Conservation (phyloP, 2,329 filamentous ascomycete genomes). For the Neofusicoccum sp. region DNA sequence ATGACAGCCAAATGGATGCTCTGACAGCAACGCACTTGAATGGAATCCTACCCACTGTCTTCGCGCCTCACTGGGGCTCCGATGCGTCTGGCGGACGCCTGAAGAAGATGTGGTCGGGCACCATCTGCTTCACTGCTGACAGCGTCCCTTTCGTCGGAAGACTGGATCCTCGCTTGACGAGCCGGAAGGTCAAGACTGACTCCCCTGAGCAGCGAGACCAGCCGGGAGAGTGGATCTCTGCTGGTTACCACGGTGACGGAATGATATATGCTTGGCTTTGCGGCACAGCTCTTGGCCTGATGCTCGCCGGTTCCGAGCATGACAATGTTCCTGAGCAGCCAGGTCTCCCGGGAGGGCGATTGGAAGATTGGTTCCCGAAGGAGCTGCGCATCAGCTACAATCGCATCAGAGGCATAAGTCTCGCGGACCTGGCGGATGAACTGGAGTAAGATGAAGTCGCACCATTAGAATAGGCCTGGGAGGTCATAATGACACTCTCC, state of each 20-base stretch:
- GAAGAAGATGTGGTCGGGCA: constrained; percentile 25
- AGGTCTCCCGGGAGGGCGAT: not conserved
- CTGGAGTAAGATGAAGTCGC: no score
- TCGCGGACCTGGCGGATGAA: constrained; percentile 2
- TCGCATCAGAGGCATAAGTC: not conserved
- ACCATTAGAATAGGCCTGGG: no score
- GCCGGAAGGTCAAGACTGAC: constrained; percentile 20
- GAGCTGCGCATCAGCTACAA: constrained; percentile 11
- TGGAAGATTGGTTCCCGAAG: constrained; percentile 1
- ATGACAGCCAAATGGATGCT: constrained; percentile 23
- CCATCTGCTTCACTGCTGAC: constrained; percentile 22
- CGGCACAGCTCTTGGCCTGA: constrained; percentile 2
- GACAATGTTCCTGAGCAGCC: constrained; percentile 1
- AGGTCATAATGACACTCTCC: no score
- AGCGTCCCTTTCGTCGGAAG: not conserved
- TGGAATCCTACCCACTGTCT: constrained; percentile 23
- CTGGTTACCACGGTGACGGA: constrained; percentile 25
- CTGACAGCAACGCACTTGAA: constrained; percentile 20
- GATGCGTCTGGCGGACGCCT: constrained; percentile 1
- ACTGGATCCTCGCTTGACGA: constrained; percentile 7
- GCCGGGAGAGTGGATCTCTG: constrained; percentile 23
- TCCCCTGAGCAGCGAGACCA: constrained; percentile 22
- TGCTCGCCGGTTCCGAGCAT: constrained; percentile 1
- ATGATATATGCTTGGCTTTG: constrained; percentile 21
- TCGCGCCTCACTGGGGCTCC: constrained; percentile 3